Evolutionary conservation across 768 basidiomycete species (phyloP), one percentile per base, ranked within the genome.

Genomic region (Mycena metata): DNA sequence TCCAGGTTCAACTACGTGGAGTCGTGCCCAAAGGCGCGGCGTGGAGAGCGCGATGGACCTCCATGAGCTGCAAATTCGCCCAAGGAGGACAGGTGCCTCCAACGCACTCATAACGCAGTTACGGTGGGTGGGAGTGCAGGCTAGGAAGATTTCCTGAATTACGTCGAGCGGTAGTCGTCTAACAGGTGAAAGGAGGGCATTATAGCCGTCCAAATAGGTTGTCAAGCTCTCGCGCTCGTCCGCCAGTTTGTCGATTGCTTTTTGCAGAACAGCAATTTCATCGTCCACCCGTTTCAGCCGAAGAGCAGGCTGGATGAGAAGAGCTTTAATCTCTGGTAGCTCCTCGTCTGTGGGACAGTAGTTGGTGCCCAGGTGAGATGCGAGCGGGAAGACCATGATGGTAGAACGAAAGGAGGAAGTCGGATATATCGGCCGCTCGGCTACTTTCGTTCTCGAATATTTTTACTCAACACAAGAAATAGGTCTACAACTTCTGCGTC

Each of bases 401-500:
- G 6, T 6, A 30, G 30, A 30, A 30, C 30, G n/a, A n/a, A n/a
- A n/a, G 30, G 30, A 30, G 30, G 30, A 30, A 30, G 30, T 30
- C 30, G 30, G 30, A 30, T 30, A 30, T 30, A 30, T 30, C 30
- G 30, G 30, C 30, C 30, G 30, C 30, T 30, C 30, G 30, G 30
- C 30, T 30, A 3, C 30, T 3, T 30, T 30, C 30, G 6, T 30
- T 30, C 6, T 30, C 6, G 30, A 6, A 6, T 30, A 30, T 30
- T 30, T 30, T 30, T 30, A 30, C 6, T 3, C 30, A 30, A 30
- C 3, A 30, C 30, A 30, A 30, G 6, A 30, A 30, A 30, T 6
- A 6, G 30, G 30, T 30, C 46, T 64, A 70, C 56, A 70, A 46
- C 62, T 69, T 72, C 56, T 69, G 66, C 10, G 47, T 47, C 19